Percentiles rank a stretch among this genome's conserved stretches.
These are phyloP conservation scores for Botrytis deweyae DNA, from an alignment of 2,329 filamentous ascomycete genomes.

Conservation along the genomic window DNA sequence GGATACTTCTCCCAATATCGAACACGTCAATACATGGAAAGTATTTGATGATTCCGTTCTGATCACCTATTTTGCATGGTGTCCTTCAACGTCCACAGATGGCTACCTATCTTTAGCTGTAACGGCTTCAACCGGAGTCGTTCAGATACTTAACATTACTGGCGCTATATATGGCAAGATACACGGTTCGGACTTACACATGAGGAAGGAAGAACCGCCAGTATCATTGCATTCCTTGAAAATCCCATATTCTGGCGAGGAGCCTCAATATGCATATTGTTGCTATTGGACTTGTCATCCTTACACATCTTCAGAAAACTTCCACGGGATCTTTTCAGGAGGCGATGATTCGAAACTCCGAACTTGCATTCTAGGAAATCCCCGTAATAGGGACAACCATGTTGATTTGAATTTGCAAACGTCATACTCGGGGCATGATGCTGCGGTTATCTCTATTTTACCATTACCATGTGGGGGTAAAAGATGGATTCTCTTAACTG, in stretches of 20 bases:
- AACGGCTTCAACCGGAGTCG: constrained; percentile 17
- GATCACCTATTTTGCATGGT: constrained; percentile 30
- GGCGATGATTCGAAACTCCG: constrained; percentile 61
- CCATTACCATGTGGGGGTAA: constrained; percentile 54
- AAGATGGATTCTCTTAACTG: constrained; percentile 68
- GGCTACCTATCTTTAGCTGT: constrained; percentile 8
- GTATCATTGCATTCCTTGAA: constrained; percentile 18
- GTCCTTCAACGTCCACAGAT: constrained; percentile 14
- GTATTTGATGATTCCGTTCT: constrained; percentile 46
- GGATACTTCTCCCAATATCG: constrained; percentile 33
- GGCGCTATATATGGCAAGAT: constrained; percentile 14
- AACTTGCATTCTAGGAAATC: constrained; percentile 13
- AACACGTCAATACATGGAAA: constrained; percentile 45
- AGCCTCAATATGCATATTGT: constrained; percentile 23
- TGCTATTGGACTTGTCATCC: constrained; percentile 17
- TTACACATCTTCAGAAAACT: neutral
- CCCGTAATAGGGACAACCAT: neutral
- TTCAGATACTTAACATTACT: constrained; percentile 15
- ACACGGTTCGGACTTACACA: neutral
- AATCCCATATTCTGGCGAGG: constrained; percentile 18
- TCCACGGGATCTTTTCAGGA: constrained; percentile 44
- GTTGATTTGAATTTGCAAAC: constrained; percentile 11
- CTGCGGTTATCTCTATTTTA: constrained; percentile 84
- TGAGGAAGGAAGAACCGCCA: constrained; percentile 12
- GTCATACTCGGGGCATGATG: constrained; percentile 60